A percentile compares a stretch with the other conserved stretches of the same genome.
Conservation (phyloP, 768 basidiomycete species). For the Lactifluus pinguis region DNA sequence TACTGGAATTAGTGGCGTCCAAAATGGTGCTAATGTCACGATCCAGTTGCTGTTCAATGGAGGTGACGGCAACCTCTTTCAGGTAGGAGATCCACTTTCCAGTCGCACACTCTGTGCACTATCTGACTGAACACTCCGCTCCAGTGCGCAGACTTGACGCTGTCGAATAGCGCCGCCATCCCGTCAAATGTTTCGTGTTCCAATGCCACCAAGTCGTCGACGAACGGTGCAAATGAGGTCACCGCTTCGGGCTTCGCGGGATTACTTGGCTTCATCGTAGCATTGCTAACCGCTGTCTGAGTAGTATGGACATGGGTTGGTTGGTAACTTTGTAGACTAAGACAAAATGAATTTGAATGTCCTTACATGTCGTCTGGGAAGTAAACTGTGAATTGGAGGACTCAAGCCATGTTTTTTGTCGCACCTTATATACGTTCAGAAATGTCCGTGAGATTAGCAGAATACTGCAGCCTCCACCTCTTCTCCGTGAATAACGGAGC, state of each 20-base stretch:
- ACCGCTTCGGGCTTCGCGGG: not conserved
- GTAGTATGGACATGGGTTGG: not conserved
- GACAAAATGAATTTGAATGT: not conserved
- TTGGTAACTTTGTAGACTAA: not conserved
- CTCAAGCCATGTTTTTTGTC: not conserved
- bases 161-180: constrained; percentile 44
- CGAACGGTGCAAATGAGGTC: not conserved
- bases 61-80: constrained; percentile 64
- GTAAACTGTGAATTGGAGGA: not conserved
- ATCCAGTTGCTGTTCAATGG: constrained; percentile 60
- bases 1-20: constrained; percentile 40
- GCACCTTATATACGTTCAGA: too few relatives aligned
- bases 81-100: constrained; percentile 33
- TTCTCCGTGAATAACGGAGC: too few relatives aligned
- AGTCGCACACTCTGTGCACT: not conserved
- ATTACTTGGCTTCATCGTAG: not conserved
- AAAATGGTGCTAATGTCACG: constrained; percentile 64
- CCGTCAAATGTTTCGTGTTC: constrained; percentile 35
- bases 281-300: not conserved
- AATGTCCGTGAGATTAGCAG: too few relatives aligned
- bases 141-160: constrained; percentile 73
- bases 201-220: constrained; percentile 22
- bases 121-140: not conserved
- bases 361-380: not conserved
- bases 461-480: too few relatives aligned